Base-by-base conservation (phyloP, 139 green algal genomes). In the Picochlorum sp. region DNA sequence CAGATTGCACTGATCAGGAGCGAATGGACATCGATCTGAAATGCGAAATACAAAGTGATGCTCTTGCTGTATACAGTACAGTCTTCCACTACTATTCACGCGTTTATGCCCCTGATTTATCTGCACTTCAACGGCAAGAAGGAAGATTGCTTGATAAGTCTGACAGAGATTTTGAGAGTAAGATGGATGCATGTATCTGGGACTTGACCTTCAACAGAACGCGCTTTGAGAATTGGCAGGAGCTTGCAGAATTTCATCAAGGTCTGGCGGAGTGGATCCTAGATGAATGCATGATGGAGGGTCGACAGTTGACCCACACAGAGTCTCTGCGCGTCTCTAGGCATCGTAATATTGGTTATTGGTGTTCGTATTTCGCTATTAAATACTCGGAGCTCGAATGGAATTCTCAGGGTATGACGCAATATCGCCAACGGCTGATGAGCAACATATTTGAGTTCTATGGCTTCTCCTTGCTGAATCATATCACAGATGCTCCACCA, bases 381-480 rank as follows among this genome's bases (percentile, higher is more conserved):
- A 54, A 21, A 10, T 26, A 21, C 11, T 20, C 47, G 2, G 47
- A 54, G 16, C n/a, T 54, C 15, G 47, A 54, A 54, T 54, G 47
- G 47, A 8, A 54, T 54, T 54, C n/a, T 2, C 47, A 26, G 7
- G 47, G 47, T 6, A 54, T 26, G 47, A 54, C 47, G 2, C 47
- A 54, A 54, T 9, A 20, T 20, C n/a, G 47, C 16, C 47, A 54
- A 54, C 6, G 8, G 47, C 47, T 54, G 34, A 41, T 41, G 34
- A 41, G 34, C 8, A 41, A 41, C 34, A 41, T 41, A 11, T 54
- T 54, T 54, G 47, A 54, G 47, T 54, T 21, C 47, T 54, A 26
- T 54, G 47, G 47, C n/a, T 54, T 54, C 16, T 54, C 47, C n/a
- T 21, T 54, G 47, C 47, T 54, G n/a, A 26, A 51, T 52, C n/a